Conservation (phyloP, 2,329 filamentous ascomycete genomes). For the Exophiala dermatitidis region DNA sequence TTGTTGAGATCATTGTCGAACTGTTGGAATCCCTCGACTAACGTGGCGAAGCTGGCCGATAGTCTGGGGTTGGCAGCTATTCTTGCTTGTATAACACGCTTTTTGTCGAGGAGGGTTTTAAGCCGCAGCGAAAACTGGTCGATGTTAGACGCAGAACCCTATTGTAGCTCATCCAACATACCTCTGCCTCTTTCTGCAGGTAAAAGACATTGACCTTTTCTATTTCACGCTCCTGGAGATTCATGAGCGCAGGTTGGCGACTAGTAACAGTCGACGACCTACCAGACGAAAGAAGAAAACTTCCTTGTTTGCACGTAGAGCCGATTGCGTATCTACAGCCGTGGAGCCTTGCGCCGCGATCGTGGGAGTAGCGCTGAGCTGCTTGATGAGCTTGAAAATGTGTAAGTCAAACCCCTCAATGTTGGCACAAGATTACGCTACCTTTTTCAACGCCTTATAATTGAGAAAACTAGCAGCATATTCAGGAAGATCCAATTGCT, state of each 20-base stretch:
- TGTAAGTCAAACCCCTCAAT: conserved; percentile 21
- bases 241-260: not conserved
- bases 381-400: conserved; percentile 80
- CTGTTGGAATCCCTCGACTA: conserved; percentile 95
- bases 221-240: conserved; percentile 76
- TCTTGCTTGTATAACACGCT: conserved; percentile 78
- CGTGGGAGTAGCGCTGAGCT: conserved; percentile 84
- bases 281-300: conserved; percentile 98
- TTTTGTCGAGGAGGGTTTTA: conserved; percentile 89
- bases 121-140: conserved; percentile 81
- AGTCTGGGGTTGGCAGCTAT: conserved; percentile 69
- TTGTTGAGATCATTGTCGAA: conserved; percentile 97
- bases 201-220: conserved; percentile 99
- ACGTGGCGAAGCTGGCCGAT: conserved; percentile 85
- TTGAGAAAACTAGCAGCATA: conserved; percentile 99
- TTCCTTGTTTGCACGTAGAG: conserved; percentile 91
- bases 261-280: conserved; percentile 26
- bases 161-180: conserved; percentile 40
- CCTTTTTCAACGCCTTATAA: conserved; percentile 99
- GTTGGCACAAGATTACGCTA: conserved; percentile 36
- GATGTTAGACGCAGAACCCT: not conserved
- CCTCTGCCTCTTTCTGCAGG: conserved; percentile 94
- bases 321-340: conserved; percentile 34
- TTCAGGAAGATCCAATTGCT: conserved; percentile 97
- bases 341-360: conserved; percentile 61